Conservation (phyloP, 2,329 filamentous ascomycete genomes). For the Penicillium sp. region DNA sequence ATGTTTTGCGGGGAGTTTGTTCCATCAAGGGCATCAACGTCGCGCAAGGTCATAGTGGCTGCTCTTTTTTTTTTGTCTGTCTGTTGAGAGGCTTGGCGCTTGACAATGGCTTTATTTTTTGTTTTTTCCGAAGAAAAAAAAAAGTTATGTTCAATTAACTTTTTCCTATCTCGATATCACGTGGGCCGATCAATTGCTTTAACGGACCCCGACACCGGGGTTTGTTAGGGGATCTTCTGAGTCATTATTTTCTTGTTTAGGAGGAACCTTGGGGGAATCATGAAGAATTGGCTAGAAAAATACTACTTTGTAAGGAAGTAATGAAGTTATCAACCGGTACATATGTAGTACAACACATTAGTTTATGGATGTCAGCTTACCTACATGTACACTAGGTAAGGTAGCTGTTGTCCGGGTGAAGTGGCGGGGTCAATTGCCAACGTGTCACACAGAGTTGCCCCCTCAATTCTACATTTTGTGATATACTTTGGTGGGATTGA, state of each 20-base stretch:
- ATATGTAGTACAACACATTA: background rate
- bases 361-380: background rate
- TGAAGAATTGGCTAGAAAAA: background rate
- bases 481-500: background rate
- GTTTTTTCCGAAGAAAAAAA: background rate
- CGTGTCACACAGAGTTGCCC: background rate
- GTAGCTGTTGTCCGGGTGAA: background rate
- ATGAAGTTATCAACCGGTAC: background rate
- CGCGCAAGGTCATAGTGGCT: conserved; percentile 7
- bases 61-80: background rate
- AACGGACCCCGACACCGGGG: conserved; percentile 10
- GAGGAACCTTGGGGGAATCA: background rate
- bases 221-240: background rate
- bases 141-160: background rate
- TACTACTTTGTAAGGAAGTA: background rate
- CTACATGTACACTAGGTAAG: too few relatives aligned
- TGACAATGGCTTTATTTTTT: background rate
- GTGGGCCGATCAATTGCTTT: conserved; percentile 14
- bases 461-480: background rate
- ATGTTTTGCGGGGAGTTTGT: conserved; percentile 13
- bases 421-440: conserved; percentile 9
- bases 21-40: conserved; percentile 1
- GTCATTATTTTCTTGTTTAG: background rate
- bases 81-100: background rate
- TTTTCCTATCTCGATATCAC: conserved; percentile 15